Conservation (phyloP, 208 protist genomes). For the Perkinsela sp. region DNA sequence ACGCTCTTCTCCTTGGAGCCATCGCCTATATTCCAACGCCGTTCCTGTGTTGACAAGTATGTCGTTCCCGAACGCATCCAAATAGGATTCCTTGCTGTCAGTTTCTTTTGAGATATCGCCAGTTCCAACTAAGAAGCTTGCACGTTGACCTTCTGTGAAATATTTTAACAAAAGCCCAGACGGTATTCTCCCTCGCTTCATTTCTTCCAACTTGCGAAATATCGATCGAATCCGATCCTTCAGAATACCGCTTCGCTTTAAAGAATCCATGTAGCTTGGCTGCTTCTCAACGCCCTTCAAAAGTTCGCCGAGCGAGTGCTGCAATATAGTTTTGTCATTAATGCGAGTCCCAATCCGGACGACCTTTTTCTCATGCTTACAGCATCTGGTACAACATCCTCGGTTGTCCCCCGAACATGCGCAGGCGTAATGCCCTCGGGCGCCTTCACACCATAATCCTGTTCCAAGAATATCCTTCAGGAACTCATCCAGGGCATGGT, state of each 20-base stretch:
- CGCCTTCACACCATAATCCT: neutral
- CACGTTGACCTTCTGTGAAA: neutral
- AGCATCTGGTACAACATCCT: neutral
- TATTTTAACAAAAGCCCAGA: neutral
- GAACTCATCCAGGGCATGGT: slow-evolving; percentile 14
- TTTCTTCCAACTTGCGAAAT: neutral
- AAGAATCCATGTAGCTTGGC: neutral
- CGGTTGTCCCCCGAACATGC: neutral
- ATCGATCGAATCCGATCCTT: neutral
- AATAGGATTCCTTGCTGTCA: neutral
- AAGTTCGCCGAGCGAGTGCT: neutral
- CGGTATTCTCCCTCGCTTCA: neutral
- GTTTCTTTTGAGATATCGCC: neutral
- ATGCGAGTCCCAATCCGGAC: neutral
- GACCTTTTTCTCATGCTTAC: neutral
- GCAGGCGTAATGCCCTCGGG: neutral
- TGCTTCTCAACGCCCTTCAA: neutral
- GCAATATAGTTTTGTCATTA: neutral
- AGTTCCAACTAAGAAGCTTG: neutral
- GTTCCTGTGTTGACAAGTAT: neutral
- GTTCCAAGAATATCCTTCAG: slow-evolving; percentile 6
- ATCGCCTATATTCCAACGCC: neutral
- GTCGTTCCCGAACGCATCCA: neutral
- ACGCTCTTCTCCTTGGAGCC: neutral
- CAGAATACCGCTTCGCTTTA: neutral